Base-by-base conservation (phyloP, 2,329 filamentous ascomycete genomes). In the Colletotrichum sublineola region DNA sequence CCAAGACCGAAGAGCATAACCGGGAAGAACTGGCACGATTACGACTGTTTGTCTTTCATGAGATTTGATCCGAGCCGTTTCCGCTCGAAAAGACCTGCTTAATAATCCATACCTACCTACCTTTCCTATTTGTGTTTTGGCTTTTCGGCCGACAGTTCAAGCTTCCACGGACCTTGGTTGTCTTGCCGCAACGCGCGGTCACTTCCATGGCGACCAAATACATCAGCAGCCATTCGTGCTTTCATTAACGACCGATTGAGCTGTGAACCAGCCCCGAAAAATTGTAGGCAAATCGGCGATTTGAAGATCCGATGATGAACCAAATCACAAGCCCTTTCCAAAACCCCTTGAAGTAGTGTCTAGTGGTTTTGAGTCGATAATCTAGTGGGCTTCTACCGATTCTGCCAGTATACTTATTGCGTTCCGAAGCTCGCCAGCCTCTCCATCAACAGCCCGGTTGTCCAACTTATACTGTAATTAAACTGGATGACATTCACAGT, bases 31-130 rank as follows among this genome's bases (percentile, higher is more conserved):
- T 24, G 33, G 24, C 55, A 29, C 38, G 29, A 55, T 31, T 31
- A 29, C n/a, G n/a, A 42, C 24, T 60, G 29, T 57, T n/a, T 5
- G 29, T 57, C 29, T 5, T 24, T 18, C 29, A 5, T 24, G 29
- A 67, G 55, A 53, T 5, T 55, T 36, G 53, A 62, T 33, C 42
- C 48, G 42, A 62, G 33, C 53, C 31, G 20, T 36, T n/a, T n/a
- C 6, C 18, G 24, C 53, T 38, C 20, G 33, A 12, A 31, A 52
- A 48, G 46, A 48, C 14, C 46, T n/a, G n/a, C 46, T 11, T 12
- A 12, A 48, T 48, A 5, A 4, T 48, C 46, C 12, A 24, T 48
- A 11, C 46, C 46, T 24, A 24, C 24, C 24, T 24, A 24, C 24
- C 24, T 24, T 24, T 24, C 24, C 24, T 24, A 24, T 24, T 12